Conservation (phyloP, 352 stramenopile genomes). For the Peronospora destructor region DNA sequence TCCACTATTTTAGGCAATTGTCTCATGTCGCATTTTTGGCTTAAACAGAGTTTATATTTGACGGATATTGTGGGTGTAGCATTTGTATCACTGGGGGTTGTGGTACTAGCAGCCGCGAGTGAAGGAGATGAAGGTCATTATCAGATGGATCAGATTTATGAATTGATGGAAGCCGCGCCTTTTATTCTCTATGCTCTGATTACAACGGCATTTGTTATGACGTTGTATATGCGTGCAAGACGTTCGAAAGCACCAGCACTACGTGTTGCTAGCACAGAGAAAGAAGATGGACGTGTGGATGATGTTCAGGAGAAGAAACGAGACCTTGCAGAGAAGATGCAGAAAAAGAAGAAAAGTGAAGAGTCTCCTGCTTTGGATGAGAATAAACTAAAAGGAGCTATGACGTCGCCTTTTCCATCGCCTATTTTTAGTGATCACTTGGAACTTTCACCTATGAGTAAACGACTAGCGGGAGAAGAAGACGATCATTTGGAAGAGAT, state of each 20-base stretch:
- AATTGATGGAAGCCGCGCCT: conserved; percentile 65
- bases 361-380: conserved; percentile 30
- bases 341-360: conserved; percentile 15
- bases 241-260: conserved; percentile 74
- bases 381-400: conserved; percentile 28
- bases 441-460: conserved; percentile 32
- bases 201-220: conserved; percentile 78
- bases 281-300: conserved; percentile 41
- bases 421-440: conserved; percentile 54
- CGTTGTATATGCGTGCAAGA: conserved; percentile 71
- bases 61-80: conserved; percentile 73
- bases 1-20: conserved; percentile 82
- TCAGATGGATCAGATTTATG: conserved; percentile 83
- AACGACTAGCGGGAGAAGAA: conserved; percentile 37
- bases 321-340: conserved; percentile 31
- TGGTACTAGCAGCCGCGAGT: conserved; percentile 68
- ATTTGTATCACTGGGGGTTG: conserved; percentile 70
- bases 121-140: conserved; percentile 70
- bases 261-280: conserved; percentile 50
- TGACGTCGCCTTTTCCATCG: conserved; percentile 81
- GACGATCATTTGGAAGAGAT: conserved; percentile 57
- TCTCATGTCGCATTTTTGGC: conserved; percentile 81
- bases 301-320: conserved; percentile 54
- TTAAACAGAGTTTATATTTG: conserved; percentile 82
- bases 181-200: conserved; percentile 82